Conservation (phyloP, 352 stramenopile species). For the Nothophytophthora sp. region DNA sequence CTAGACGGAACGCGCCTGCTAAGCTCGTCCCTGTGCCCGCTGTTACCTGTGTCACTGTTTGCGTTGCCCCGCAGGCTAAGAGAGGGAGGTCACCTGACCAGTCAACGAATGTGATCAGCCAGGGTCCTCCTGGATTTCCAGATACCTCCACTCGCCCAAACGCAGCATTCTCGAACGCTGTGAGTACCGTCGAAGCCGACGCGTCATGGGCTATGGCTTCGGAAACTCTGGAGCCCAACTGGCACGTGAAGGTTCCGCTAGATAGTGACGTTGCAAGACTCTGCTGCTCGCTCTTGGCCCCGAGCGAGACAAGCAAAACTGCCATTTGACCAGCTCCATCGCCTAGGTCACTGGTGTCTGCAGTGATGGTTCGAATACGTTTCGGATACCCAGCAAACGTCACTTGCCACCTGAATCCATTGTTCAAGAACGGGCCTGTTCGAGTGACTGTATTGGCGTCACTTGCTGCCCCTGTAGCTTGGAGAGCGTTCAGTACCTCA, state of each 20-base stretch:
- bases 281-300: constrained; percentile 47
- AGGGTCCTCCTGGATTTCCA: constrained; percentile 25
- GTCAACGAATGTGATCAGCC: constrained; percentile 44
- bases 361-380: constrained; percentile 25
- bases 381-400: constrained; percentile 35
- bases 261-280: constrained; percentile 34
- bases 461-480: constrained; percentile 4
- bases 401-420: constrained; percentile 42
- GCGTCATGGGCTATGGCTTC: constrained; percentile 33
- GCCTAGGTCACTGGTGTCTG: constrained; percentile 17
- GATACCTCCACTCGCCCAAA: constrained; percentile 34
- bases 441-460: constrained; percentile 22
- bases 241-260: constrained; percentile 43
- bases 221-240: neutral
- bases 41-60: constrained; percentile 39
- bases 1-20: constrained; percentile 33
- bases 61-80: constrained; percentile 37
- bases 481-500: constrained; percentile 23
- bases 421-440: constrained; percentile 42
- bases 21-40: constrained; percentile 36
- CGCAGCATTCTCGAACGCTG: constrained; percentile 20
- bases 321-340: constrained; percentile 24
- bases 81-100: constrained; percentile 37
- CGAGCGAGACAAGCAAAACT: constrained; percentile 14
- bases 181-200: constrained; percentile 8